Evolutionary conservation across 345 rosid species (phyloP), one percentile per base, ranked within the genome.

Genomic region (Eucalyptus pauciflora): DNA sequence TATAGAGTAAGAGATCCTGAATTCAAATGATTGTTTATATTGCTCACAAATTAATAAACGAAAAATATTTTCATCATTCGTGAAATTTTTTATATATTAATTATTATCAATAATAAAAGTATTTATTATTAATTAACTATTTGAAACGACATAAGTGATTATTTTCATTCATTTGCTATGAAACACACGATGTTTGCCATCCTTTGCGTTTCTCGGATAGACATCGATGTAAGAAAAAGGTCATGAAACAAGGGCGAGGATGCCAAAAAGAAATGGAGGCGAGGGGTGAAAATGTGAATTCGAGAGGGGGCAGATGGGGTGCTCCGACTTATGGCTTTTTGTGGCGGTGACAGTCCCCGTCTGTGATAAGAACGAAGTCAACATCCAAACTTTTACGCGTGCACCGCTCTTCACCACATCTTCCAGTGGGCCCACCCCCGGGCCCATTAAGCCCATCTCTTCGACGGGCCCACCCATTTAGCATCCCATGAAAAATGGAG

Each of bases 1-100:
- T 56, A 22, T 13, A 56, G 13, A 56, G 6, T 0, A 2, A 10
- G 1, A 22, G 1, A 0, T 56, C 13, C 1, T 9, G 0, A 4
- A 24, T 56, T 56, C 1, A 62, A 62, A 29, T 29, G 0, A 6
- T 62, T 29, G 0, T 1, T 62, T 62, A 29, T 29, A 27, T 62
- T 1, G 0, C 0, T 62, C 13, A 62, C 2, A 27, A 27, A 62
- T 62, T 2, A 62, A 13, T 60, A 3, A 58, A 0, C 16, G 1
- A 5, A 62, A 60, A 62, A 22, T 56, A 22, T 4, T 56, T 56
- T 56, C 1, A 0, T 56, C 1, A 24, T 56, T 56, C 0, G 0
- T 1, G 6, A 56, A 56, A 9, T 0, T 56, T 56, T 56, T 24
- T 24, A 56, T 22, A 4, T 24, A 56, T 56, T 4, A 56, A 56